Evolutionary conservation across 805 yeast genomes (phyloP).

Genomic region (Schizosaccharomyces pombe): DNA sequence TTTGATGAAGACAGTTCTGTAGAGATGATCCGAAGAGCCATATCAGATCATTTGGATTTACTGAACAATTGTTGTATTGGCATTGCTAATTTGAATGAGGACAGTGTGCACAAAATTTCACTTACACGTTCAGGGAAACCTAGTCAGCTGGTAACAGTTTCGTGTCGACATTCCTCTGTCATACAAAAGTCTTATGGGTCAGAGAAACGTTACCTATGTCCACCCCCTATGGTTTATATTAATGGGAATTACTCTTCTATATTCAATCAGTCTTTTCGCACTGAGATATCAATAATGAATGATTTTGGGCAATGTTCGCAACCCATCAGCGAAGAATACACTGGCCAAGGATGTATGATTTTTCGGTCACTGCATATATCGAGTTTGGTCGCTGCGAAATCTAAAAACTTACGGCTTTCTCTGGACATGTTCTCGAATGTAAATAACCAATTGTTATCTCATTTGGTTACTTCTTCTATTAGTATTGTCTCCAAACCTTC

Average conservation of each 20-base stretch:
- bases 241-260: background rate
- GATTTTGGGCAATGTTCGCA: background rate
- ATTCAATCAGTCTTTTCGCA: background rate
- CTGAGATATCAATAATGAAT: background rate
- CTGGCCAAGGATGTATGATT: background rate
- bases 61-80: too few relatives aligned
- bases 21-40: background rate
- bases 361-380: background rate
- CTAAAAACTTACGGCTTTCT: background rate
- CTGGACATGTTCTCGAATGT: background rate
- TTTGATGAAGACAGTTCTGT: too few relatives aligned
- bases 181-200: slow-evolving; percentile 3
- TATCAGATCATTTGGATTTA: too few relatives aligned
- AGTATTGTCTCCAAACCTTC: slow-evolving; percentile 1
- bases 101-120: too few relatives aligned
- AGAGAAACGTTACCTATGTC: slow-evolving; percentile 5
- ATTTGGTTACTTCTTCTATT: background rate
- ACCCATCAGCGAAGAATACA: background rate
- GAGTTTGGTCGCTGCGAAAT: background rate
- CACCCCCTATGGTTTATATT: slow-evolving; percentile 2
- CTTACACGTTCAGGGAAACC: too few relatives aligned
- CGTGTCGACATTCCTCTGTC: slow-evolving; percentile 4
- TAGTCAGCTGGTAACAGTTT: background rate
- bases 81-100: too few relatives aligned
- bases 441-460: background rate